Percentiles rank a stretch among this genome's conserved stretches.
Conservation (phyloP, 2,329 filamentous ascomycete species). For the Sporothrix pseudoabietina region DNA sequence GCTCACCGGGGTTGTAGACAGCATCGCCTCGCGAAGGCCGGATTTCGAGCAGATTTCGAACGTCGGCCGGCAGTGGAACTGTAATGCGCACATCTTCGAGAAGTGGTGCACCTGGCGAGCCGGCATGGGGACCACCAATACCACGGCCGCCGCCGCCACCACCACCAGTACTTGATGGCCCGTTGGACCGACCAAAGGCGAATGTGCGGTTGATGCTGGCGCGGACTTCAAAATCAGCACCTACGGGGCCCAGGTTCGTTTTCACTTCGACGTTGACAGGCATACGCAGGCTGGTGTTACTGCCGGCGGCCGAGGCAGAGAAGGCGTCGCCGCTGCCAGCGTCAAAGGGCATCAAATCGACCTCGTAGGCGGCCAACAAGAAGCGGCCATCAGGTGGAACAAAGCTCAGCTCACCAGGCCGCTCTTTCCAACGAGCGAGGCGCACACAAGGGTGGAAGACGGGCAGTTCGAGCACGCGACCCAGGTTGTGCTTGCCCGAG, state of each 20-base stretch:
- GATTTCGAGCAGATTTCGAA: conserved; percentile 82
- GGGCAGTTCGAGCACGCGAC: conserved; percentile 76
- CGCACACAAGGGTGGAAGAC: conserved; percentile 97
- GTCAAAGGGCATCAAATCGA: conserved; percentile 73
- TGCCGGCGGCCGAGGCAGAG: conserved; percentile 43
- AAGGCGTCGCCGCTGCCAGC: conserved; percentile 52
- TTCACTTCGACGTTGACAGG: conserved; percentile 81
- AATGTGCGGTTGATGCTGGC: conserved; percentile 71
- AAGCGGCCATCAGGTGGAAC: conserved; percentile 94
- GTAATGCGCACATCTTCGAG: conserved; percentile 78
- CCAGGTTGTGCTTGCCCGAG: conserved; percentile 76
- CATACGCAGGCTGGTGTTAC: conserved; percentile 65
- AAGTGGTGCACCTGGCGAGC: conserved; percentile 59
- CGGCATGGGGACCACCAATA: conserved; percentile 53
- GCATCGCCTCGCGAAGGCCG: conserved; percentile 81
- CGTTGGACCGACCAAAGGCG: conserved; percentile 36
- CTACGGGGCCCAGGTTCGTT: conserved; percentile 72
- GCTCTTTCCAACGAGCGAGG: conserved; percentile 84
- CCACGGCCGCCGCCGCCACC: conserved; percentile 25
- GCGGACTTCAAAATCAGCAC: conserved; percentile 86
- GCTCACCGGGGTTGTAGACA: conserved; percentile 73
- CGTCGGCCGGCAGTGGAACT: conserved; percentile 75
- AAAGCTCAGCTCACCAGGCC: conserved; percentile 90
- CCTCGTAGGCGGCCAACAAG: conserved; percentile 90
- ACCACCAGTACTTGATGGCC: neutral